Base-by-base conservation (phyloP, 306 rosid species). In the Prunus kanzakura region DNA sequence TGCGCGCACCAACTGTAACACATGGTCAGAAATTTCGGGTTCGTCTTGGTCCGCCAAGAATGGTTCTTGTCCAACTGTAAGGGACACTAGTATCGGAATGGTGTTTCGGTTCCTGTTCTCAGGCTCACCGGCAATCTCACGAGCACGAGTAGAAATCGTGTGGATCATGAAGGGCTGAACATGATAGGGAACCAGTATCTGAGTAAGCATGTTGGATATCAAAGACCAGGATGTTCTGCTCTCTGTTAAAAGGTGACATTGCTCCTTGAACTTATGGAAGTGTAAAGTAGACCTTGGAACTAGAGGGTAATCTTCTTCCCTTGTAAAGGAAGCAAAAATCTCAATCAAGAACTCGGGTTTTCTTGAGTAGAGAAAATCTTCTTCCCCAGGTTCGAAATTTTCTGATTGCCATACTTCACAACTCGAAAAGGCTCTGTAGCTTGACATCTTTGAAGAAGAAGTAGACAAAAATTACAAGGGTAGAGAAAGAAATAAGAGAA, bases 81-180 rank as follows among this genome's bases (percentile, higher is more conserved):
- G 68, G 11, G 2, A 12, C 12, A 43, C 68, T 11, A 58, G 25
- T 11, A 73, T 43, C 8, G 57, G 57, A 73, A 41, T 58, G 25
- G n/a, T 73, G 29, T 15, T 46, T 27, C 50, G 27, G 69, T 73
- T 5, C 69, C 29, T 54, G 32, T 76, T 69, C 11, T 7, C 16
- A 6, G 80, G 80, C 6, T 76, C 46, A 30, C 50, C 6, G 15
- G 67, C 76, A 9, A 80, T 75, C 16, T 72, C 27, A 14, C 76
- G 68, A 41, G 67, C 80, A 2, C 35, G 32, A 8, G 13, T 25
- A 6, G 62, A 61, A 19, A 80, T 80, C 8, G 58, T 68, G 22
- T 75, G 76, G 58, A 80, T 80, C 58, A 75, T 68, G n/a, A 19
- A 62, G 2, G 80, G 80, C 52, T 80, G 84, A 63, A 52, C 72